Evolutionary conservation across 495 filamentous ascomycete species (phyloP), one percentile per base, ranked within the genome.

Genomic region (Aspergillus haitiensis): DNA sequence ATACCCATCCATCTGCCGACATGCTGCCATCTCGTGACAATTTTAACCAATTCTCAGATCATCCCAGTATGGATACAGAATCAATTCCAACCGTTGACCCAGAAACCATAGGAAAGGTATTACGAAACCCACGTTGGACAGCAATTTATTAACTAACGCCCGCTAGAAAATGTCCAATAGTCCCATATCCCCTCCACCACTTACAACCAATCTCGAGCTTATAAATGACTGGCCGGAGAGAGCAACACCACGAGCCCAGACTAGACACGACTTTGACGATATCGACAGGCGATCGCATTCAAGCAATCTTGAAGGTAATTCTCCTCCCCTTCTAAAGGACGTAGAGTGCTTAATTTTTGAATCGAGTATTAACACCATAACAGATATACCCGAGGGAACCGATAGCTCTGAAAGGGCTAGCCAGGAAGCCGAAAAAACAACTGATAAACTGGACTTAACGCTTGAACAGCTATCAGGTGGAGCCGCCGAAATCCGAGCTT

Each of bases 161-260:
- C 11, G 32, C 58, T 32, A 64, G 63, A 60, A 61, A 61, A 56
- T 55, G 52, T 59, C 72, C 68, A 67, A 64, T 27, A 76, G 75
- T 59, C 70, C 84, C 59, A 70, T 78, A 60, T 83, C 85, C 18
- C 88, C 85, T 3, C 87, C 88, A 34, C 85, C 85, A 4, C 76
- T 92, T 40, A 83, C 83, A 15, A 96, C 92, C 18, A 79, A 86
- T 54, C 75, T 94, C 16, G 77, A 84, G 34, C 85, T 84, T 13
- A 76, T 77, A n/a, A 75, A 76, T 37, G 88, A 85, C 64, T 83
- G 81, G 66, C 70, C 84, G 16, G 89, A 95, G 46, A 79, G 82
- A 63, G 83, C 85, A 42, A 97, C 92, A 12, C 92, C 92, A 2
- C 83, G 88, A 58, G 92, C 92, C 10, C 91, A 95, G 66, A 93